phyloP scores from a whole-genome alignment of 2,329 filamentous ascomycete species.

The Bipolaris victoriae region DNA sequence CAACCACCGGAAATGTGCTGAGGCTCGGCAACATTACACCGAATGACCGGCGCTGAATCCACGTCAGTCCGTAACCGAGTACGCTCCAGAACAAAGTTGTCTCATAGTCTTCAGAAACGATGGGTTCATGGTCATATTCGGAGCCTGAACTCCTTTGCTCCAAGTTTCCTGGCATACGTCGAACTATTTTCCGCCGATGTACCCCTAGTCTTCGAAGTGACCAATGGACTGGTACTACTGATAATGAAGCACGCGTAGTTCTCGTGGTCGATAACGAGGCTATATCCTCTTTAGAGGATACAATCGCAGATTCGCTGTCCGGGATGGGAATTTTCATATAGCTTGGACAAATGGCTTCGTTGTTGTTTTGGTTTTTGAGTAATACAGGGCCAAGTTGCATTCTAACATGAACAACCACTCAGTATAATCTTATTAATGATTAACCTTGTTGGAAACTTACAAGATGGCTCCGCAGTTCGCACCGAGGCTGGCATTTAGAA shows the following conservation, averaged over 20 bases:
- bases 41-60: background rate
- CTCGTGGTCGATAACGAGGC: background rate
- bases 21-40: background rate
- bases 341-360: background rate
- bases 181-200: background rate
- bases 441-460: conserved; percentile 5
- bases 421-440: background rate
- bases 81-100: background rate
- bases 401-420: background rate
- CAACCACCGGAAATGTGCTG: background rate
- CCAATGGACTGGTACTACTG: background rate
- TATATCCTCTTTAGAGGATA: background rate
- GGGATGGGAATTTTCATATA: background rate
- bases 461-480: conserved; percentile 14
- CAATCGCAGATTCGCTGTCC: background rate
- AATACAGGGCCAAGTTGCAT: conserved; percentile 1
- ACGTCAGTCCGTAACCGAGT: background rate
- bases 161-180: background rate
- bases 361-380: background rate
- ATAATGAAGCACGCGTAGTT: background rate
- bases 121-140: background rate
- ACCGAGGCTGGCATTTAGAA: conserved; percentile 9
- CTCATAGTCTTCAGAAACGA: background rate
- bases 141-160: background rate
- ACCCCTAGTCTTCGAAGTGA: background rate